Conservation (phyloP, 2,329 filamentous ascomycete genomes). For the Xylogone sp. region DNA sequence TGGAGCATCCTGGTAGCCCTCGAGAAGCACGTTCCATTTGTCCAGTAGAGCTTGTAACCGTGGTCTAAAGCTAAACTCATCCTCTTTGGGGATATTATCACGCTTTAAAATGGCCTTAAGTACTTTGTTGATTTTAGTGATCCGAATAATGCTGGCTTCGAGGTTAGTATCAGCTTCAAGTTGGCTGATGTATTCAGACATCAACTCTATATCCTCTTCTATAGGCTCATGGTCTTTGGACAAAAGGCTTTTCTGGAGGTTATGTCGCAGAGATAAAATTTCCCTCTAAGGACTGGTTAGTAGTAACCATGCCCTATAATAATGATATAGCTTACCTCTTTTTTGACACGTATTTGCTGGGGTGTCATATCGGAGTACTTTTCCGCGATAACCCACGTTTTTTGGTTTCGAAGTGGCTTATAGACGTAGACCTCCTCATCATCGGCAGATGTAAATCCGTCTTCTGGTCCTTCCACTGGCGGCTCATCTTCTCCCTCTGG, state of each 20-base stretch:
- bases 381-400: too few relatives aligned
- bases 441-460: background rate
- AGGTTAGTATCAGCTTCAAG: constrained; percentile 79
- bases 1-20: constrained; percentile 46
- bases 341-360: too few relatives aligned
- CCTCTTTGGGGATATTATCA: constrained; percentile 74
- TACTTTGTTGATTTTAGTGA: constrained; percentile 98
- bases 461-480: background rate
- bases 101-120: constrained; percentile 92
- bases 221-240: constrained; percentile 81
- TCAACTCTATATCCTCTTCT: constrained; percentile 75
- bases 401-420: too few relatives aligned
- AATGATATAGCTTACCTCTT: too few relatives aligned
- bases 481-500: background rate
- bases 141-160: constrained; percentile 82
- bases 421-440: too few relatives aligned
- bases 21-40: constrained; percentile 82
- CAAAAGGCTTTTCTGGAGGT: constrained; percentile 90
- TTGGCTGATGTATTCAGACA: constrained; percentile 75
- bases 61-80: constrained; percentile 84
- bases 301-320: too few relatives aligned
- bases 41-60: constrained; percentile 74
- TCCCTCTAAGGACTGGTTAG: too few relatives aligned
- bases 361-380: too few relatives aligned
- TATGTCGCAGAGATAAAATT: constrained; percentile 88